A percentile compares a stretch with the other conserved stretches of the same genome.
Conservation (phyloP, 306 rosid genomes). For the Cicer judaicum region DNA sequence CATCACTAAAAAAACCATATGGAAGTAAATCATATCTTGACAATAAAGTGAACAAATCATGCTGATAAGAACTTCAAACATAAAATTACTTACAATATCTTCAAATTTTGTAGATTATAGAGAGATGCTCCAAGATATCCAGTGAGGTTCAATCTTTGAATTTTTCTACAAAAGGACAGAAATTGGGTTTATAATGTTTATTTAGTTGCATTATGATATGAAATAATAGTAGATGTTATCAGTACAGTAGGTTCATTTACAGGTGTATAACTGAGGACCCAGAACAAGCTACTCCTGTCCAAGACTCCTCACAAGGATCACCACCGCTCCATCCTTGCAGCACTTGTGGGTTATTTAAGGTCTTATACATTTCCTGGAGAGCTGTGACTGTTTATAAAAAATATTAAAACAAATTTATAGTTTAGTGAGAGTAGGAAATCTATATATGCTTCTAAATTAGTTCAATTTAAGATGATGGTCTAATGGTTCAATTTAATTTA, state of each 20-base stretch:
- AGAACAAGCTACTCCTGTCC: slow-evolving; percentile 86
- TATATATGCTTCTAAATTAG: background rate
- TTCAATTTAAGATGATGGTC: slow-evolving; percentile 12
- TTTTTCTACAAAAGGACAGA: slow-evolving; percentile 60
- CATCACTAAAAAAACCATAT: slow-evolving; percentile 64
- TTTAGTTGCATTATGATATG: slow-evolving; percentile 9
- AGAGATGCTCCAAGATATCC: slow-evolving; percentile 75
- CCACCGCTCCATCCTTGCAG: slow-evolving; percentile 75
- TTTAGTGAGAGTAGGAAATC: slow-evolving; percentile 27
- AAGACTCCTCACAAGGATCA: slow-evolving; percentile 89
- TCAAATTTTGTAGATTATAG: slow-evolving; percentile 63
- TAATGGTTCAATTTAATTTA: background rate
- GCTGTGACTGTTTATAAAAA: slow-evolving; percentile 58
- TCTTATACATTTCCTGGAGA: slow-evolving; percentile 66
- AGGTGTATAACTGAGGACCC: slow-evolving; percentile 79
- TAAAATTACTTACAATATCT: slow-evolving; percentile 66
- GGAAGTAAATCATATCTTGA: slow-evolving; percentile 27
- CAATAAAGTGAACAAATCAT: background rate
- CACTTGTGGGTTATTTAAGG: slow-evolving; percentile 62
- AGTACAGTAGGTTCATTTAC: slow-evolving; percentile 52
- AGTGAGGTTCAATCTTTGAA: slow-evolving; percentile 75
- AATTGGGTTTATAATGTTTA: slow-evolving; percentile 11
- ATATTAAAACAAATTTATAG: background rate
- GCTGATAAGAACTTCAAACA: background rate
- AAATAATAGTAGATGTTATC: slow-evolving; percentile 11